Percentiles rank a stretch among this genome's conserved stretches.
These are phyloP conservation scores for Cornus suecica DNA, from an alignment of 148 eudicot species.

Conservation along the genomic window DNA sequence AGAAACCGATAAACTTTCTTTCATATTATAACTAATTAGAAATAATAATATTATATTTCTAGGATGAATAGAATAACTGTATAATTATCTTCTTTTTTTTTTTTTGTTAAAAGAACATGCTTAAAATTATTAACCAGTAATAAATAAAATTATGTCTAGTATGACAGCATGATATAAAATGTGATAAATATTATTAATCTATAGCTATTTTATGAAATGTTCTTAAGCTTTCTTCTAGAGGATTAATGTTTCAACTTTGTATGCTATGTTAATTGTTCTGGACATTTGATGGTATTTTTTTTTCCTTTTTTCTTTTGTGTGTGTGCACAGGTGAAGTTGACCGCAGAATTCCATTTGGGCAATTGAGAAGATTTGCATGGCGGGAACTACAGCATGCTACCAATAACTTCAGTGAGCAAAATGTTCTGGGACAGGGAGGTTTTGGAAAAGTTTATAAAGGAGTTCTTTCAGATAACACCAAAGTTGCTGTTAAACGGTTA, in stretches of 20 bases:
- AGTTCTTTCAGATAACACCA: conserved; percentile 65
- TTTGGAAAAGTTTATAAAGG: conserved; percentile 98
- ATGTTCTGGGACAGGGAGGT: conserved; percentile 96
- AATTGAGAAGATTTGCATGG: conserved; percentile 85
- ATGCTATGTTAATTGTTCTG: neutral
- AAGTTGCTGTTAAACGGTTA: conserved; percentile 89
- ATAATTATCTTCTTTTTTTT: no score
- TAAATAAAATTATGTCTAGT: no score
- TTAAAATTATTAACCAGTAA: no score
- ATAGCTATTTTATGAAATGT: no score
- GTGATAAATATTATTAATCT: no score
- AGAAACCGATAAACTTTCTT: no score
- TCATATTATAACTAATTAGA: no score
- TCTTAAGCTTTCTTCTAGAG: no score
- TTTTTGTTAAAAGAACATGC: no score
- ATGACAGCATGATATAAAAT: no score
- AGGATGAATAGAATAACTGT: no score
- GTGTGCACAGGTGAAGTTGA: conserved; percentile 84
- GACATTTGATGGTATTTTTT: conserved; percentile 1
- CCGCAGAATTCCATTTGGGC: conserved; percentile 84
- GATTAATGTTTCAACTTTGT: neutral
- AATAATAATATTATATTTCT: no score
- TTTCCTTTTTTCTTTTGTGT: neutral
- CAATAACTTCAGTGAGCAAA: conserved; percentile 80
- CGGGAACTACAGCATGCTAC: conserved; percentile 92